Percentiles rank a stretch among this genome's conserved stretches.
phyloP scores from a whole-genome alignment of 1,284 basidiomycete genomes.

The Naganishia sp. region DNA sequence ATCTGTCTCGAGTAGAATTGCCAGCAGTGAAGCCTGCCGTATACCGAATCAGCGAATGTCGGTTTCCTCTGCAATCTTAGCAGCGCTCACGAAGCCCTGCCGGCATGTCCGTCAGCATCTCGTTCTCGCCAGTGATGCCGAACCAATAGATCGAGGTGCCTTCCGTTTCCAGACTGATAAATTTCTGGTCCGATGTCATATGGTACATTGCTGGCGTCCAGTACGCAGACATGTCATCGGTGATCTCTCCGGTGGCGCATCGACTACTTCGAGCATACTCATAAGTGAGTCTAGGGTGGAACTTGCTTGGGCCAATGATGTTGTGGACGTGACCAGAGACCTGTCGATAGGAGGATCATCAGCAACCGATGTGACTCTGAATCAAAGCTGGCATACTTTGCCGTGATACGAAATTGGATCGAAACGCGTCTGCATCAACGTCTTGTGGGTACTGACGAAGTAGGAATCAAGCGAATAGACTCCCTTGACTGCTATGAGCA shows the following conservation, averaged over 20 bases:
- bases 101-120: constrained; percentile 16
- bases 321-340: constrained; percentile 16
- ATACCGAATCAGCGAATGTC: background rate
- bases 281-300: constrained; percentile 14
- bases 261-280: constrained; percentile 13
- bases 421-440: constrained; percentile 19
- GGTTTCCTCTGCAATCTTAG: background rate
- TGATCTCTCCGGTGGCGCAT: constrained; percentile 38
- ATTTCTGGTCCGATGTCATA: constrained; percentile 1
- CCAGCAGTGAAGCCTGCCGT: constrained; percentile 10
- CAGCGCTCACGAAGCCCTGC: constrained; percentile 6
- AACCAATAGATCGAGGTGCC: constrained; percentile 17
- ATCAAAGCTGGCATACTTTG: constrained; percentile 3
- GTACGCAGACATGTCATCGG: constrained; percentile 41
- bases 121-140: constrained; percentile 11
- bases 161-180: background rate
- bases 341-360: background rate
- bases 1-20: background rate
- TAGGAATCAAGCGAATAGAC: constrained; percentile 2
- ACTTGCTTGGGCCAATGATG: constrained; percentile 15
- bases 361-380: background rate
- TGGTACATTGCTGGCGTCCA: constrained; percentile 40
- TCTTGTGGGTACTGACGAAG: constrained; percentile 20
- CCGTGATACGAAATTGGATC: constrained; percentile 16
- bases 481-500: background rate